Evolutionary conservation across 805 yeast species (phyloP), one percentile per base, ranked within the genome.

Genomic region (Torulaspora indica): DNA sequence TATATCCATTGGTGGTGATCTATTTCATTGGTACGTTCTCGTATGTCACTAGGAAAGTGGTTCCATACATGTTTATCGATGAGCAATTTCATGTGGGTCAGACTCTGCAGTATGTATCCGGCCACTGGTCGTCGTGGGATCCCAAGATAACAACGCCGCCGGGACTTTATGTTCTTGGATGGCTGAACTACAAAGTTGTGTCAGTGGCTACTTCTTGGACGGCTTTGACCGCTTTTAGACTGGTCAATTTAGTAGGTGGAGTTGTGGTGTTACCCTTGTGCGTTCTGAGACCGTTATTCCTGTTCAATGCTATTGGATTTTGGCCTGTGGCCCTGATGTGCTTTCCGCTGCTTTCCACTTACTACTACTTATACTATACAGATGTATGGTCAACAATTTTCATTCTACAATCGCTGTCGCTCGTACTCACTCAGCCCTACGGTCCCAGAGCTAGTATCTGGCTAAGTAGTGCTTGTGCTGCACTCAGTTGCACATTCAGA

Each of bases 61-160:
- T 64, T 1, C 63, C 68, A 4, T 61, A 59, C 17, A 56, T 53
- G 14, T 70, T 69, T 49, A 71, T 71, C 8, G 70, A 93, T 67
- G 98, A 93, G 63, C 71, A 77, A 9, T 91, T 91, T 66, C 98
- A 93, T 60, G 72, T 86, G 17, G 78, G 80, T 6, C 98, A 93
- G 70, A 80, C 95, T 5, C 72, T 77, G 46, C 72, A 69, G 38
- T 89, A 84, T 57, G 76, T 87, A 47, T 53, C 61, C 1, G 83
- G 82, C 9, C 69, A 78, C 40, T 88, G 80, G 67, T 42, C 51
- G n/a, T 56, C 68, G 1, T 89, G 96, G 96, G 88, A 93, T 62
- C 74, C 80, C 9, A 90, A 91, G 59, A 88, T 93, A 60, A 91
- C 98, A 1, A 93, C 98, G 0, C 98, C 98, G 1, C 98, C 98